Evolutionary conservation across 2,329 filamentous ascomycete genomes (phyloP), one percentile per base, ranked within the genome.

Genomic region (Hypoxylon sp.): DNA sequence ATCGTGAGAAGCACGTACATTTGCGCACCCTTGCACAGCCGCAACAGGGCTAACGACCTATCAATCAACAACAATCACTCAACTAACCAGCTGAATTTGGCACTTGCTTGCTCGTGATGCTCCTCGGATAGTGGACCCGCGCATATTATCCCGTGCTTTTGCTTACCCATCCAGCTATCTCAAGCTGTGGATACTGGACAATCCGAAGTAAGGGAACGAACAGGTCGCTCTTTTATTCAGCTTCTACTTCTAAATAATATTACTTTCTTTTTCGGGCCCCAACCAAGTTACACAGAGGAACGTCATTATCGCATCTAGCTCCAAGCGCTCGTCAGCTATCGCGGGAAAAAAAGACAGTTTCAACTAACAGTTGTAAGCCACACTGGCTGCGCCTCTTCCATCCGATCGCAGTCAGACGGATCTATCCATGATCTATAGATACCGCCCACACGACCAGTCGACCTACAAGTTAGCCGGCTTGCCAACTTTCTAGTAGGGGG

Each of bases 381-480:
- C 60, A 59, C 30, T 30, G 51, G 59, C 70, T 71, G 65, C 73
- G 72, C 72, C 73, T 72, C 72, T 71, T 69, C 52, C 69, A 34
- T 61, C 68, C 66, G 65, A 69, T 71, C 67, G 69, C 57, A 58
- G 57, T 63, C 65, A 64, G 66, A 67, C 68, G 57, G 49, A 57
- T 64, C 60, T 60, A 60, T 43, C 57, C 45, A 60, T 52, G 49
- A 52, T 60, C 53, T 59, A 65, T 59, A 30, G 6, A 65, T 62
- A 60, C 23, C 23, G 34, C 43, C 43, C 48, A 60, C 34, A 21
- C 34, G 21, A 28, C 34, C 11, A 49, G 30, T 14, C 38, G 50
- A 49, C 55, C 36, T 49, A 34, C 55, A 11, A 64, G 32, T 50
- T 56, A 50, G 38, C 45, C 41, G 46, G 17, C 49, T 36, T 9